phyloP scores from a whole-genome alignment of 306 rosid species.

The Senna siamea region DNA sequence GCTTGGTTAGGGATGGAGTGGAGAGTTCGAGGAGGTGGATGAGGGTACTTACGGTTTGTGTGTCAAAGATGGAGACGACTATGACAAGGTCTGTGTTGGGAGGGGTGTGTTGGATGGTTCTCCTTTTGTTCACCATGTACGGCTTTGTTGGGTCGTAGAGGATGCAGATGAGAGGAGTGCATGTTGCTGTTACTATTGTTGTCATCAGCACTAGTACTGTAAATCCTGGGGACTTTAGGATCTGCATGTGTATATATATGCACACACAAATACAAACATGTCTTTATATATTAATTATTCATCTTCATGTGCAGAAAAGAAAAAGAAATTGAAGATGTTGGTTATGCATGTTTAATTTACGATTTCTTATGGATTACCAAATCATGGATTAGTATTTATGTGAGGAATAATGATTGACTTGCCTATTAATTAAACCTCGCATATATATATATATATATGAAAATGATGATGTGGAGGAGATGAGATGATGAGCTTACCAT shows the following conservation, averaged over 20 bases:
- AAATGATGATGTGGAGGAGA: not conserved
- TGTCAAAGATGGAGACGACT: constrained; percentile 50
- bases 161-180: constrained; percentile 59
- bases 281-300: too few relatives aligned
- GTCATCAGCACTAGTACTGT: constrained; percentile 65
- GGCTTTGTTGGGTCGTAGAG: constrained; percentile 85
- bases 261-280: too few relatives aligned
- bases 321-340: too few relatives aligned
- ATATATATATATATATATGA: too few relatives aligned
- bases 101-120: constrained; percentile 72
- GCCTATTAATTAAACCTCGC: too few relatives aligned
- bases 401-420: too few relatives aligned
- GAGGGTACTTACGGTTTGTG: constrained; percentile 46
- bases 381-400: too few relatives aligned
- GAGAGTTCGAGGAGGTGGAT: constrained; percentile 58
- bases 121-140: constrained; percentile 69
- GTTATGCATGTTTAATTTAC: too few relatives aligned
- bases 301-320: too few relatives aligned
- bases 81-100: constrained; percentile 49
- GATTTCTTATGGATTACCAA: too few relatives aligned
- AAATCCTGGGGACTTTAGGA: constrained; percentile 52
- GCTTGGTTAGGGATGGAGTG: constrained; percentile 47
- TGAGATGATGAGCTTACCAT: constrained; percentile 40
- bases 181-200: constrained; percentile 38
- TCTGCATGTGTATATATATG: too few relatives aligned